Conservation (phyloP, 345 rosid genomes). For the Salix caprea region DNA sequence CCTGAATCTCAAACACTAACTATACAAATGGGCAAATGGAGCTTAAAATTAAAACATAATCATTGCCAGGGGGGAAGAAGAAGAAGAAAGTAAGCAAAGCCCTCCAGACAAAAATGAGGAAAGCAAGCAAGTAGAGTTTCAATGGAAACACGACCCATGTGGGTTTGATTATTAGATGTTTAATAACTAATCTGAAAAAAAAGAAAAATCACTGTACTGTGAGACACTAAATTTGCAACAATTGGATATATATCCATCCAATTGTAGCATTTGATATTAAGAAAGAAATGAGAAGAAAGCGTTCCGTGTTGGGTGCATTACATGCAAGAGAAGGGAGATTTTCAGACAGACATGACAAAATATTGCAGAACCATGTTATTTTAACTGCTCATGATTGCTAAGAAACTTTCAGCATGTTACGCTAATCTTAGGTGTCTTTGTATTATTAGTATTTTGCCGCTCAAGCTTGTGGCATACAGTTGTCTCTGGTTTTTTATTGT, state of each 20-base stretch:
- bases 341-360: slow-evolving; percentile 7
- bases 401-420: neutral
- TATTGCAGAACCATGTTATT: slow-evolving; percentile 21
- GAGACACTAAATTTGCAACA: neutral
- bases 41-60: too few relatives aligned
- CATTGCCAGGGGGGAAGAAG: too few relatives aligned
- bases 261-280: neutral
- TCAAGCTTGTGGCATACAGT: neutral
- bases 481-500: neutral
- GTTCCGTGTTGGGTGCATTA: slow-evolving; percentile 30
- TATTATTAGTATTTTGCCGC: slow-evolving; percentile 8
- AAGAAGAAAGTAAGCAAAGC: neutral
- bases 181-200: slow-evolving; percentile 8
- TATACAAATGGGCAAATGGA: neutral
- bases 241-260: neutral
- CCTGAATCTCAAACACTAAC: neutral
- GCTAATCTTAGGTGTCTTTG: slow-evolving; percentile 31
- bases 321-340: slow-evolving; percentile 8
- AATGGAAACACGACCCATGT: slow-evolving; percentile 36
- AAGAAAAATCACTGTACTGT: slow-evolving; percentile 24
- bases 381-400: slow-evolving; percentile 8
- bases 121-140: slow-evolving; percentile 12
- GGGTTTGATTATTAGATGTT: slow-evolving; percentile 28
- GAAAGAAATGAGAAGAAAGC: slow-evolving; percentile 16
- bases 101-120: neutral